Percentiles rank a stretch among this genome's conserved stretches.
These are phyloP conservation scores for Thielaviopsis euricoi DNA, from an alignment of 2,329 filamentous ascomycete species.

Conservation along the genomic window DNA sequence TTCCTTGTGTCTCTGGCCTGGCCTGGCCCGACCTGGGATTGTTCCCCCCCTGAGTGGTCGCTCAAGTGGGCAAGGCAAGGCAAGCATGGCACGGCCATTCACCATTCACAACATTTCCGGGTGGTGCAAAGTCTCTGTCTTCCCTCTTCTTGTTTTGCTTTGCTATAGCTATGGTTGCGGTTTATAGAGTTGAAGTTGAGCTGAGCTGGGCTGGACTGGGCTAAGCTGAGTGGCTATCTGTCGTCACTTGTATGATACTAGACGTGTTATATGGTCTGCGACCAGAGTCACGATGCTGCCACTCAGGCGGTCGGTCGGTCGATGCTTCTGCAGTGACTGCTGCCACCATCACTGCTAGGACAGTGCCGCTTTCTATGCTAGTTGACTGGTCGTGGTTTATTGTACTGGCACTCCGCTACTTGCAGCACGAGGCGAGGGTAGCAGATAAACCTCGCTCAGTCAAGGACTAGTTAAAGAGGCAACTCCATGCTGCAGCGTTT, in stretches of 20 bases:
- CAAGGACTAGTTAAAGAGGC: neutral
- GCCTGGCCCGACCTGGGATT: constrained; percentile 1
- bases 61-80: neutral
- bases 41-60: constrained; percentile 6
- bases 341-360: neutral
- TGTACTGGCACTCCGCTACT: no score
- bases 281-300: neutral
- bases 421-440: neutral
- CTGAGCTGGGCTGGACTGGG: neutral
- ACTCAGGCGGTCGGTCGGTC: neutral
- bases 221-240: neutral
- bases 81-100: constrained; percentile 10
- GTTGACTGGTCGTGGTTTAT: neutral
- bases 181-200: neutral
- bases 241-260: neutral
- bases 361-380: neutral
- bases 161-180: neutral
- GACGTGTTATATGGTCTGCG: neutral
- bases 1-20: neutral
- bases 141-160: neutral
- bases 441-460: neutral
- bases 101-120: neutral
- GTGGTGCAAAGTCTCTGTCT: neutral
- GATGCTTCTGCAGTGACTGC: neutral
- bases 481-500: neutral